Conservation (phyloP, 23 red algal species). For the Gracilaria vermiculophylla region DNA sequence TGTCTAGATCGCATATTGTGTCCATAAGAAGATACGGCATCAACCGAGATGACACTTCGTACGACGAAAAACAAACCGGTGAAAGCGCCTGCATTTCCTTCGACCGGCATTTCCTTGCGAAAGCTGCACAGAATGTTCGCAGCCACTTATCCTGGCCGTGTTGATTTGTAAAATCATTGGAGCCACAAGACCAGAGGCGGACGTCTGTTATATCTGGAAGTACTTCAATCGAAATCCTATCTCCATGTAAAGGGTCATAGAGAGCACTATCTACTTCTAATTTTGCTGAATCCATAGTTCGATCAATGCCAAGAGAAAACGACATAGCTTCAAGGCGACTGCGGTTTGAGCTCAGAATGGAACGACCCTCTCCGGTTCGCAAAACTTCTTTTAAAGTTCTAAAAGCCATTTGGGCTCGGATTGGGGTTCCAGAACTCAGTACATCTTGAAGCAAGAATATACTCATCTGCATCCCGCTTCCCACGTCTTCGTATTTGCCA, state of each 20-base stretch:
- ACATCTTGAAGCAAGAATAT: conserved; percentile 27
- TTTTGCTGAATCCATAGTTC: background rate
- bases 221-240: background rate
- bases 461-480: conserved; percentile 25
- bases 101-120: conserved; percentile 21
- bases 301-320: background rate
- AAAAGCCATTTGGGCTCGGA: conserved; percentile 12
- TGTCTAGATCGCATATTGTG: conserved; percentile 22
- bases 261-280: background rate
- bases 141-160: conserved; percentile 26
- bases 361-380: conserved; percentile 19
- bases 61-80: conserved; percentile 32
- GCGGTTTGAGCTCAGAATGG: background rate
- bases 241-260: background rate
- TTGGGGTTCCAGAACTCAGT: conserved; percentile 4
- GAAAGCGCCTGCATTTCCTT: conserved; percentile 22
- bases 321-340: background rate
- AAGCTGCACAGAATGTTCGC: conserved; percentile 29
- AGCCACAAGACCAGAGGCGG: background rate
- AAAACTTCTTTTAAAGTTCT: conserved; percentile 21
- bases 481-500: conserved; percentile 26
- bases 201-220: conserved; percentile 35
- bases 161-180: background rate
- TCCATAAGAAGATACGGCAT: conserved; percentile 60
- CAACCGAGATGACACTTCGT: conserved; percentile 2